Evolutionary conservation across 1,284 basidiomycete genomes (phyloP), one percentile per base, ranked within the genome.

Genomic region (Naganishia liquefaciens): DNA sequence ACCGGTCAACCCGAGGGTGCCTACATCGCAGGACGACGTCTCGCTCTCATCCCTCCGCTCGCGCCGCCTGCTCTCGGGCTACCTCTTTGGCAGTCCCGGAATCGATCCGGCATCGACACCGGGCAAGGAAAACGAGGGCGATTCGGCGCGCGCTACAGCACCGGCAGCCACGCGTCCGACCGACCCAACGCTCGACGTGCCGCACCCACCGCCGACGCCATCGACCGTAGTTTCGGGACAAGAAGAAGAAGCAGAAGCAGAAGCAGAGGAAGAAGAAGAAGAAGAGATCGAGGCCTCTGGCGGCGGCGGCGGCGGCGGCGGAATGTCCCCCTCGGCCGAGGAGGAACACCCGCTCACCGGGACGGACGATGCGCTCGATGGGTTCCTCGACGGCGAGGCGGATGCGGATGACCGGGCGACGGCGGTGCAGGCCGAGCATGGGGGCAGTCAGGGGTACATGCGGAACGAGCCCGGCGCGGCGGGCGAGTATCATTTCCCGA

Each of bases 401-500:
- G 78, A 79, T 69, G 69, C 76, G 60, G 77, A 79, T 60, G 69
- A 52, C 6, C 60, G 50, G 9, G 51, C 51, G n/a, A 37, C 68
- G 53, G 78, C 77, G 0, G 70, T 71, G 3, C 74, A 70, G 61
- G 73, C 74, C 13, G 73, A 72, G 37, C 74, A 70, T 11, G 69
- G 69, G 30, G 72, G 73, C 4, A 74, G 74, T 11, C 71, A 74
- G 63, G 73, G 69, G 27, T 79, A 77, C 68, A 67, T 79, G 50
- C 62, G 63, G 11, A 75, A 75, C 4, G 71, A 69, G 51, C 67
- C 62, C 3, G 71, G 70, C 5, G 70, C 71, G 28, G 67, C 69
- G 13, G 75, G 70, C 30, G 67, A 68, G n/a, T 81, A 81, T 62
- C 57, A 60, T 11, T 81, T 81, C 73, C 80, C 80, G 9, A 71